phyloP scores from a whole-genome alignment of 1,139 yeast genomes.

The Candida sp. region DNA sequence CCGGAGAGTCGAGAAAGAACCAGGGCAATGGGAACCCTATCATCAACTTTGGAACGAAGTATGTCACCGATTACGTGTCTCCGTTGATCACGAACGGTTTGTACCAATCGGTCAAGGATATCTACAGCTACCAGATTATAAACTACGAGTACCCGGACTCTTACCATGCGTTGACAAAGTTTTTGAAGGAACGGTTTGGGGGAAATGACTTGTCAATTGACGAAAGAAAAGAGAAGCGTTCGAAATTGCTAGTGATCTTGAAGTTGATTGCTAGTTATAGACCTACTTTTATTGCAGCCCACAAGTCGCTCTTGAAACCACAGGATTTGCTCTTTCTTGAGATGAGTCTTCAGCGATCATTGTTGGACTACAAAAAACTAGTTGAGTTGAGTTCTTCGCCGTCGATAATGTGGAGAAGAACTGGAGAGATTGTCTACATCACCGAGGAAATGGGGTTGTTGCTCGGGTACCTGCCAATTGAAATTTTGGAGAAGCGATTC shows the following conservation, averaged over 20 bases:
- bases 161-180: constrained; percentile 62
- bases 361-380: constrained; percentile 66
- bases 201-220: constrained; percentile 35
- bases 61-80: constrained; percentile 40
- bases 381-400: constrained; percentile 67
- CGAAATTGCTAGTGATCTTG: constrained; percentile 56
- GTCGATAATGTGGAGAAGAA: constrained; percentile 77
- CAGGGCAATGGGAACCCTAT: constrained; percentile 11
- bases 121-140: constrained; percentile 56
- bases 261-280: constrained; percentile 72
- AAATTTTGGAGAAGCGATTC: constrained; percentile 55
- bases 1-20: constrained; percentile 3
- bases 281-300: constrained; percentile 74
- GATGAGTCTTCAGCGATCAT: constrained; percentile 68
- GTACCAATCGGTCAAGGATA: constrained; percentile 67
- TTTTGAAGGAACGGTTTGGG: constrained; percentile 57
- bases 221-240: constrained; percentile 40
- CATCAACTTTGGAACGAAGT: constrained; percentile 9
- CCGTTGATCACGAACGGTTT: constrained; percentile 64
- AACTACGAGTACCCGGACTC: constrained; percentile 73
- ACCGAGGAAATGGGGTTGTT: constrained; percentile 69
- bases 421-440: constrained; percentile 76
- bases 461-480: constrained; percentile 57
- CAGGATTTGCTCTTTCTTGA: constrained; percentile 70
- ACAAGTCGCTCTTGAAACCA: constrained; percentile 63